Evolutionary conservation across 306 rosid genomes (phyloP).

Genomic region (Cucumis cinereus): DNA sequence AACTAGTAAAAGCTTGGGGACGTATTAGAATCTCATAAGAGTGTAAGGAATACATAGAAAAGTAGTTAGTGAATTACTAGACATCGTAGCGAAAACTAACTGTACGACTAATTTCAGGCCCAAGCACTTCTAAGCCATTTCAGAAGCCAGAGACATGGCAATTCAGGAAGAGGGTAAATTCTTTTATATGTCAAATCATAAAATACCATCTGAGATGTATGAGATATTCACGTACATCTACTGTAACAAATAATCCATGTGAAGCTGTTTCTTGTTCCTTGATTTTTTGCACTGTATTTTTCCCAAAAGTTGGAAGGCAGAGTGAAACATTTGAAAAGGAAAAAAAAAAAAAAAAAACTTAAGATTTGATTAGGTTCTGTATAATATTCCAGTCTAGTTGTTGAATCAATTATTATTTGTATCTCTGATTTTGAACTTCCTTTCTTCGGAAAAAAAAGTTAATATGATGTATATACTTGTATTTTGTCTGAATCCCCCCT

Average conservation of each 20-base stretch:
- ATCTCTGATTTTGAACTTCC: not conserved
- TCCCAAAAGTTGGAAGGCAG: not conserved
- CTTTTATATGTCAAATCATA: not conserved
- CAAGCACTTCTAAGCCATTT: slow-evolving; percentile 84
- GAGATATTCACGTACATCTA: slow-evolving; percentile 1
- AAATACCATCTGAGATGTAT: not conserved
- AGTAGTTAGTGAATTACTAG: too few relatives aligned
- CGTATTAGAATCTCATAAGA: not conserved
- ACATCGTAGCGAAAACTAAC: not conserved
- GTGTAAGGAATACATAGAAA: not conserved
- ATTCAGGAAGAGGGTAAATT: slow-evolving; percentile 72
- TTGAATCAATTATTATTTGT: not conserved
- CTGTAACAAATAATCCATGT: slow-evolving; percentile 1
- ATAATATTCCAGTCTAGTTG: not conserved
- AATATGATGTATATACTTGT: not conserved
- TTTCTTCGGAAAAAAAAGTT: not conserved
- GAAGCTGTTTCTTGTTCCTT: not conserved
- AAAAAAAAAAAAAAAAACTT: not conserved
- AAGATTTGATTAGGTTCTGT: slow-evolving; percentile 1
- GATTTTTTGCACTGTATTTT: not conserved
- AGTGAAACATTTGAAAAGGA: not conserved
- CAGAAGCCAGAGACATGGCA: slow-evolving; percentile 87
- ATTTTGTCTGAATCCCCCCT: not conserved
- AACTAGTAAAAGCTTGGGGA: too few relatives aligned
- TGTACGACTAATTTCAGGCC: slow-evolving; percentile 32